Percentiles rank a stretch among this genome's conserved stretches.
Conservation (phyloP, 805 yeast species). For the Maudiozyma turicensis region DNA sequence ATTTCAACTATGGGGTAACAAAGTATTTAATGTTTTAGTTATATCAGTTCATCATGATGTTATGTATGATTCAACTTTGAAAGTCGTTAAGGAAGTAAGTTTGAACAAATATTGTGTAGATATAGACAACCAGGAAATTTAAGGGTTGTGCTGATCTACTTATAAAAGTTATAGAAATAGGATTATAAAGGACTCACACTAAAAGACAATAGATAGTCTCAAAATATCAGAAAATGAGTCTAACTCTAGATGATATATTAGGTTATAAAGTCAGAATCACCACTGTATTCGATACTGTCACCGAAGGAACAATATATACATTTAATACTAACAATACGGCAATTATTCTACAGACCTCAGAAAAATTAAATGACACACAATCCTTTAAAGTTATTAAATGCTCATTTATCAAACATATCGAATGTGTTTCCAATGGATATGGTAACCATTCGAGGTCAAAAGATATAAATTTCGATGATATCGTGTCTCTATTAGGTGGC, state of each 20-base stretch:
- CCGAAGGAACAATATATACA: slow-evolving; percentile 56
- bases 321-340: slow-evolving; percentile 39
- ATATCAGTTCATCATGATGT: too few relatives aligned
- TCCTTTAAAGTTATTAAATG: slow-evolving; percentile 46
- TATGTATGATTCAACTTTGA: too few relatives aligned
- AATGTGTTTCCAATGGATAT: too few relatives aligned
- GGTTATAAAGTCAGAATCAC: slow-evolving; percentile 47
- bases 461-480: slow-evolving; percentile 7
- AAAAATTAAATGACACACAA: slow-evolving; percentile 16
- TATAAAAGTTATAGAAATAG: too few relatives aligned
- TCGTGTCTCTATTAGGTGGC: too few relatives aligned
- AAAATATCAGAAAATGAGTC: slow-evolving; percentile 14
- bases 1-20: too few relatives aligned
- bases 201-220: neutral
- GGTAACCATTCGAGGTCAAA: slow-evolving; percentile 31
- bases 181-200: neutral
- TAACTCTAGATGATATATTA: slow-evolving; percentile 21
- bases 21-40: too few relatives aligned
- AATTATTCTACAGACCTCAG: slow-evolving; percentile 25
- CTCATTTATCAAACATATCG: slow-evolving; percentile 44
- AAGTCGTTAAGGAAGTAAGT: too few relatives aligned
- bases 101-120: too few relatives aligned
- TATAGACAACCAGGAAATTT: too few relatives aligned
- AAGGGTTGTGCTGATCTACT: too few relatives aligned
- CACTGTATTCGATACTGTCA: slow-evolving; percentile 46